Conservation (phyloP, 441 rosid species). For the Euphorbia schlechtendalii region DNA sequence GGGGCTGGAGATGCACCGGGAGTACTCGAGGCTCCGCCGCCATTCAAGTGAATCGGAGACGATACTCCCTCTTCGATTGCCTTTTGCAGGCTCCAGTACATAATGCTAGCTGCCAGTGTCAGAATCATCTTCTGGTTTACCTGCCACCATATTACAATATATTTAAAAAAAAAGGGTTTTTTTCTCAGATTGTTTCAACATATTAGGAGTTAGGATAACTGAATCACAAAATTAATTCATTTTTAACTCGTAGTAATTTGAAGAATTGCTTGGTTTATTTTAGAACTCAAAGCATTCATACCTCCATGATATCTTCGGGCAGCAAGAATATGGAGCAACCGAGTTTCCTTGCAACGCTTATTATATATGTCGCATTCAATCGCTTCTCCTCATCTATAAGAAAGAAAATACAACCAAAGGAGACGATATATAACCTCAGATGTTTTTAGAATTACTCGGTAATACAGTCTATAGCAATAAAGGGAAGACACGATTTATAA, state of each 20-base stretch:
- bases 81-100: slow-evolving; percentile 87
- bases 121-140: slow-evolving; percentile 97
- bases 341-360: slow-evolving; percentile 82
- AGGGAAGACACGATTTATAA: no score
- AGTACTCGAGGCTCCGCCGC: slow-evolving; percentile 27
- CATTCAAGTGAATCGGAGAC: slow-evolving; percentile 29
- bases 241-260: no score
- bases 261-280: no score
- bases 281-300: slow-evolving; percentile 10
- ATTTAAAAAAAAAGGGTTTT: no score
- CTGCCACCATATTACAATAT: slow-evolving; percentile 38
- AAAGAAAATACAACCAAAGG: background rate
- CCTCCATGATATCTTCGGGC: slow-evolving; percentile 91
- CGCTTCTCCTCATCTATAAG: slow-evolving; percentile 68
- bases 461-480: no score
- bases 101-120: slow-evolving; percentile 77
- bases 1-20: slow-evolving; percentile 71
- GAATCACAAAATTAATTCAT: no score
- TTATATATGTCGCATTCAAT: slow-evolving; percentile 78
- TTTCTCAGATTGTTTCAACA: no score
- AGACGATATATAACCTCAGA: no score
- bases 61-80: slow-evolving; percentile 45
- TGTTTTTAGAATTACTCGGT: no score
- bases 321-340: slow-evolving; percentile 90
- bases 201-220: no score